phyloP scores from a whole-genome alignment of 306 rosid species.

The Trifolium subterraneum region DNA sequence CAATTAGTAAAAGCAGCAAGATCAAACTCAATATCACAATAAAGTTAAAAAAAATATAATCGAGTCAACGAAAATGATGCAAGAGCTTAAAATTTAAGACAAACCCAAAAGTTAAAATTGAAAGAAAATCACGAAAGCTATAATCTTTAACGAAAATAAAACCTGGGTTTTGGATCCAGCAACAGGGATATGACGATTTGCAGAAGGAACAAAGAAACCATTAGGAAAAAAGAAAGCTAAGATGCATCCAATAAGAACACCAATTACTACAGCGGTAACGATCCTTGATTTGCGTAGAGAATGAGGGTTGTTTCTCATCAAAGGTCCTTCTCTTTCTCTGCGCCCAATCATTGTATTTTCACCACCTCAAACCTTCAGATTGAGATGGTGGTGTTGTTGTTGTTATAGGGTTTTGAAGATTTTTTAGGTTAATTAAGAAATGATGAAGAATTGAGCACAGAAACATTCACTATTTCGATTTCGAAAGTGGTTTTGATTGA shows the following conservation, averaged over 20 bases:
- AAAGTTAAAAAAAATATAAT: slow-evolving; percentile 5
- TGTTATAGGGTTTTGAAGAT: no score
- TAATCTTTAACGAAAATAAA: slow-evolving; percentile 23
- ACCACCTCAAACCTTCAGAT: slow-evolving; percentile 28
- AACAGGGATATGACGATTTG: slow-evolving; percentile 43
- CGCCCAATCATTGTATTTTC: slow-evolving; percentile 59
- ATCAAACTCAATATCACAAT: slow-evolving; percentile 19
- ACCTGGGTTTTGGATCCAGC: slow-evolving; percentile 68
- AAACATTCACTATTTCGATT: no score
- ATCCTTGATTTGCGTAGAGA: slow-evolving; percentile 59
- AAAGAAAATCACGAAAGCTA: background rate
- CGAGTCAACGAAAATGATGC: slow-evolving; percentile 37
- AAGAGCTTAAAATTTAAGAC: background rate
- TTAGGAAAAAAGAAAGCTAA: slow-evolving; percentile 69
- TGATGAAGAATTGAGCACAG: no score
- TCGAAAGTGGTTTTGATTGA: no score
- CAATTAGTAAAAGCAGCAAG: background rate
- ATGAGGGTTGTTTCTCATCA: slow-evolving; percentile 57
- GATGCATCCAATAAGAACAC: slow-evolving; percentile 69
- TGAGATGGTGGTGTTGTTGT: background rate
- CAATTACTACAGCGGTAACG: slow-evolving; percentile 62
- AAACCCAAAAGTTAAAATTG: background rate
- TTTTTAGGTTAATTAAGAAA: no score
- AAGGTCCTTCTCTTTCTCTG: slow-evolving; percentile 73
- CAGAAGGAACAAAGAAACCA: slow-evolving; percentile 56